Percentiles rank a stretch among this genome's conserved stretches.
Evolutionary conservation across 176 grass and related monocot species (phyloP).

Genomic region (Eragrostis nindensis): DNA sequence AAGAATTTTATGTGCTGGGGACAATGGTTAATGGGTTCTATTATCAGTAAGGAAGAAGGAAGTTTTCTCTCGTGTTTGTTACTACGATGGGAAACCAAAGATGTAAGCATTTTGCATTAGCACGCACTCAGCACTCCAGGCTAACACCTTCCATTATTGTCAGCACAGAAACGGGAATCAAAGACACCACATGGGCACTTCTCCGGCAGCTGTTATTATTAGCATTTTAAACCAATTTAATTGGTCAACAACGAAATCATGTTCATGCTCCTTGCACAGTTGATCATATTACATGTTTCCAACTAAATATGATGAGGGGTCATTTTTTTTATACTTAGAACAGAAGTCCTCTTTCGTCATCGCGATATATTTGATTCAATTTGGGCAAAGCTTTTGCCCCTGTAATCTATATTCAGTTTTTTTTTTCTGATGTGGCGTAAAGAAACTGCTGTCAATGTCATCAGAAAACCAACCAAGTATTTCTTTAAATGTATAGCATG

Average conservation of each 20-base stretch:
- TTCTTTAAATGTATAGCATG: constrained; percentile 12
- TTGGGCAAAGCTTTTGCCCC: neutral
- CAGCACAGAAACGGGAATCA: constrained; percentile 5
- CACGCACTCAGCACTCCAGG: constrained; percentile 23
- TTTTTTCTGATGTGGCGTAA: neutral
- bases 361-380: neutral
- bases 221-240: constrained; percentile 17
- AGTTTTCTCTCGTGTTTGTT: neutral
- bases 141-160: constrained; percentile 9
- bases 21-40: neutral
- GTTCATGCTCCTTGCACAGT: constrained; percentile 22
- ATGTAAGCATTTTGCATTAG: constrained; percentile 15
- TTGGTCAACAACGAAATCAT: constrained; percentile 22
- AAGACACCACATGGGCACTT: constrained; percentile 30
- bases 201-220: constrained; percentile 5
- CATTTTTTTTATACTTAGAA: neutral
- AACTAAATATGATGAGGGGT: neutral
- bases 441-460: constrained; percentile 23
- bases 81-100: neutral
- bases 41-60: neutral
- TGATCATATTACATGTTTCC: constrained; percentile 16
- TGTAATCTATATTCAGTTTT: neutral
- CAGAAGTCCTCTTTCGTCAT: neutral
- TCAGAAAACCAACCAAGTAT: neutral
- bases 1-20: constrained; percentile 16